Conservation (phyloP, 1,139 yeast species). For the Saccharomycopsis crataegensis region DNA sequence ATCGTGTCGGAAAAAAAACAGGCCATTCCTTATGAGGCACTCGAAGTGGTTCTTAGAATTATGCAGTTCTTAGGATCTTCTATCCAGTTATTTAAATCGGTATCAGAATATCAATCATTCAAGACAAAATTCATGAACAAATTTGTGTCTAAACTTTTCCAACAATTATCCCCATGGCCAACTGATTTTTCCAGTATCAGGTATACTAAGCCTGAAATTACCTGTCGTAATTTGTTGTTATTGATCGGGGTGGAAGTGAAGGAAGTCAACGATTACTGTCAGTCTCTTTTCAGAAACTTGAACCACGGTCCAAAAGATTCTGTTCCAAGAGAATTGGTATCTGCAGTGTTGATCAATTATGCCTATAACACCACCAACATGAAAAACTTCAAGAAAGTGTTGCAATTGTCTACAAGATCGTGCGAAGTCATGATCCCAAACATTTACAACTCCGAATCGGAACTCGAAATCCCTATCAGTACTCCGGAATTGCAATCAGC, state of each 20-base stretch:
- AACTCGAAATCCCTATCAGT: constrained; percentile 18
- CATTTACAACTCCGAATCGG: constrained; percentile 28
- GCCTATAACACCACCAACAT: constrained; percentile 32
- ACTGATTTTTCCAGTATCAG: constrained; percentile 22
- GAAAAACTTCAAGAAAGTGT: constrained; percentile 51
- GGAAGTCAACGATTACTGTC: constrained; percentile 31
- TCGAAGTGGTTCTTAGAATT: constrained; percentile 25
- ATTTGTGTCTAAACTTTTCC: constrained; percentile 22
- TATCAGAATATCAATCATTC: constrained; percentile 6
- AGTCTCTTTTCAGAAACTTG: constrained; percentile 37
- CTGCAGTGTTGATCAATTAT: constrained; percentile 30
- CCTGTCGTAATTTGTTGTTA: constrained; percentile 36
- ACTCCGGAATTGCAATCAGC: constrained; percentile 40
- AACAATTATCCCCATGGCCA: constrained; percentile 22
- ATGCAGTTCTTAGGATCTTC: constrained; percentile 23
- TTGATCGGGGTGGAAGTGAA: constrained; percentile 30
- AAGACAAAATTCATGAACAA: constrained; percentile 27
- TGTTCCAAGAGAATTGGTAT: constrained; percentile 42
- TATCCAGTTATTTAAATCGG: constrained; percentile 20
- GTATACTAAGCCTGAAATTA: constrained; percentile 31
- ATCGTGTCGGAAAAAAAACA: constrained; percentile 9
- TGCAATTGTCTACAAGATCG: constrained; percentile 44
- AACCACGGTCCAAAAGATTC: constrained; percentile 42
- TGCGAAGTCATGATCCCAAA: constrained; percentile 31
- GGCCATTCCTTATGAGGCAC: constrained; percentile 22